Percentiles rank a stretch among this genome's conserved stretches.
Conservation (phyloP, 768 basidiomycete species). For the Rhodotorula diobovata region DNA sequence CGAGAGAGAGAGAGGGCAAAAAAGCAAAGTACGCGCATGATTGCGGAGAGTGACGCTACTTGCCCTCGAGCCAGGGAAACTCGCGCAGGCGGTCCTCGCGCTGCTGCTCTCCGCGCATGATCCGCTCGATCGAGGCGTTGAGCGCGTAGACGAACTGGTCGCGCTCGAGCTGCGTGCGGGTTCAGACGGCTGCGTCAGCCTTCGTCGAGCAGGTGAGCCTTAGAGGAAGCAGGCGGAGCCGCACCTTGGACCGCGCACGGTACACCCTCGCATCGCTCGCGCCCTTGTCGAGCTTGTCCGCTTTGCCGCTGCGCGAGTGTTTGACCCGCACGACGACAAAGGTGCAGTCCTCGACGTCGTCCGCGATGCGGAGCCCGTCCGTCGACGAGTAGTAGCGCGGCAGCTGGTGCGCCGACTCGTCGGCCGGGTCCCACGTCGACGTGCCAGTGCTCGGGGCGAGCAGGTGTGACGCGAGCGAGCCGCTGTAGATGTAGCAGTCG, state of each 20-base stretch:
- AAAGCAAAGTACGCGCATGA: too few relatives aligned
- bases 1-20: too few relatives aligned
- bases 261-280: slow-evolving; percentile 61
- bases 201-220: neutral
- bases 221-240: neutral
- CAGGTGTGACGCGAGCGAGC: slow-evolving; percentile 59
- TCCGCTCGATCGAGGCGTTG: slow-evolving; percentile 80
- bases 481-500: slow-evolving; percentile 81
- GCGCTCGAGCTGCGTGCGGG: slow-evolving; percentile 56
- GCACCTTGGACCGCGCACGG: slow-evolving; percentile 68
- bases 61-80: slow-evolving; percentile 26
- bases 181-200: neutral
- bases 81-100: slow-evolving; percentile 66
- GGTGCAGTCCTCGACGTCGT: slow-evolving; percentile 78
- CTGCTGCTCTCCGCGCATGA: slow-evolving; percentile 59
- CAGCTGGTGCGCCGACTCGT: slow-evolving; percentile 41
- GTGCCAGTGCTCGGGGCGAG: slow-evolving; percentile 54
- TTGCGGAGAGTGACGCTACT: too few relatives aligned
- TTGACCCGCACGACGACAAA: slow-evolving; percentile 60
- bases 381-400: slow-evolving; percentile 65
- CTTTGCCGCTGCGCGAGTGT: slow-evolving; percentile 15
- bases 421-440: slow-evolving; percentile 40
- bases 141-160: slow-evolving; percentile 95
- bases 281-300: slow-evolving; percentile 55
- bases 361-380: slow-evolving; percentile 83